Evolutionary conservation across 2,329 filamentous ascomycete species (phyloP).

Genomic region (Byssoonygena ceratinophila): DNA sequence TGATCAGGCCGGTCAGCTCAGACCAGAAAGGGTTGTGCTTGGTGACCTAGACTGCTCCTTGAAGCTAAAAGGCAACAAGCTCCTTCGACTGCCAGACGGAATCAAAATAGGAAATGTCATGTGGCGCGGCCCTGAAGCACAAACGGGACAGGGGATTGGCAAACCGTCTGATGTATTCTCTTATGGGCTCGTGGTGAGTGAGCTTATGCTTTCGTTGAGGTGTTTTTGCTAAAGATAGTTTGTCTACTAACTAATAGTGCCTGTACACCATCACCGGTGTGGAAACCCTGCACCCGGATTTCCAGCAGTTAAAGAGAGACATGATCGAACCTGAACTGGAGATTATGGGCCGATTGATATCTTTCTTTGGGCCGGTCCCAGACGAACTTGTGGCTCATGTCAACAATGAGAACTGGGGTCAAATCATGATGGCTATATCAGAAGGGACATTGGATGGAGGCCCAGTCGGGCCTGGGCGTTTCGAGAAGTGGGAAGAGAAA

Average conservation of each 20-base stretch:
- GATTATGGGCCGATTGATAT: constrained; percentile 23
- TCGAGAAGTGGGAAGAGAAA: constrained; percentile 23
- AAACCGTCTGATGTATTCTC: constrained; percentile 9
- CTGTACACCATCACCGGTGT: constrained; percentile 20
- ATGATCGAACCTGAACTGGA: constrained; percentile 21
- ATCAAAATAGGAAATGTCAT: constrained; percentile 9
- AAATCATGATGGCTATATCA: constrained; percentile 20
- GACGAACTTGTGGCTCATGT: constrained; percentile 23
- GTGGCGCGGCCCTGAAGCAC: constrained; percentile 8
- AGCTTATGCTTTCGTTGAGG: neutral
- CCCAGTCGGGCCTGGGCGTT: constrained; percentile 15
- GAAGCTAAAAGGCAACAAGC: constrained; percentile 8
- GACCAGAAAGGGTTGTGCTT: neutral
- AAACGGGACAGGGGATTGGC: constrained; percentile 9
- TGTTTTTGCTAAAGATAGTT: constrained; percentile 5
- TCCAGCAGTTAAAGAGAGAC: constrained; percentile 18
- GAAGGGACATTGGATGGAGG: constrained; percentile 17
- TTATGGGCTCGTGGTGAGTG: constrained; percentile 10
- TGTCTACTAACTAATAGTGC: constrained; percentile 1
- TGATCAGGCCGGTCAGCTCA: neutral
- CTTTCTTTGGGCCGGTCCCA: constrained; percentile 22
- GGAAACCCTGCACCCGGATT: constrained; percentile 21
- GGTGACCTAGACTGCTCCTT: constrained; percentile 3
- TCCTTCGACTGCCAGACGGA: constrained; percentile 5
- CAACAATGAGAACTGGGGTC: constrained; percentile 21